Evolutionary conservation across 805 yeast species (phyloP).

Genomic region (Priceomyces haplophilus): DNA sequence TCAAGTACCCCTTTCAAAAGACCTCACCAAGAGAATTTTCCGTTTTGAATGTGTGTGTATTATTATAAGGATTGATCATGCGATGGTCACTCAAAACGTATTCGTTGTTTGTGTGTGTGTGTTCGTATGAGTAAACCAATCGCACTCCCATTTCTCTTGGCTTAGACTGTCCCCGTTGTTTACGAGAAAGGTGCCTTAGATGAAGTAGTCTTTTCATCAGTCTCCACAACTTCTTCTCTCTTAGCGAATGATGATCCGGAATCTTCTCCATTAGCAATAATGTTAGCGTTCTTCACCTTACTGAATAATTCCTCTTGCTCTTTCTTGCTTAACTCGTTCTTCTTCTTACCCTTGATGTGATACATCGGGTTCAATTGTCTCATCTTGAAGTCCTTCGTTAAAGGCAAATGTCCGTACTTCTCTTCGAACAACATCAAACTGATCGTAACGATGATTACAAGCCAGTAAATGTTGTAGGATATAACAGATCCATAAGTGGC

Average conservation of each 20-base stretch:
- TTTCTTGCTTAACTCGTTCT: slow-evolving; percentile 32
- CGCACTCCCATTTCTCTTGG: neutral
- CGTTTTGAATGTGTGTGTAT: neutral
- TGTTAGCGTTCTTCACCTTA: slow-evolving; percentile 22
- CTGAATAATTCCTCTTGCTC: slow-evolving; percentile 37
- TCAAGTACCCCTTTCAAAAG: neutral
- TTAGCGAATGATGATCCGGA: slow-evolving; percentile 2
- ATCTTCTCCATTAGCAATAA: slow-evolving; percentile 5
- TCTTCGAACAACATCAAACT: slow-evolving; percentile 76
- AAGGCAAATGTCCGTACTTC: slow-evolving; percentile 77
- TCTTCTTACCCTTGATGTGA: slow-evolving; percentile 66
- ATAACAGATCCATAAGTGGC: slow-evolving; percentile 92
- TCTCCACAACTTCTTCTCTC: slow-evolving; percentile 6
- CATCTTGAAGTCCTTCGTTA: slow-evolving; percentile 44
- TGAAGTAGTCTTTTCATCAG: slow-evolving; percentile 1
- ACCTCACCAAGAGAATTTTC: neutral
- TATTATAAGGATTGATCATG: neutral
- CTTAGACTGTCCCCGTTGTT: neutral
- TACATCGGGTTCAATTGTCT: slow-evolving; percentile 66
- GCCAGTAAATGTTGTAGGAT: slow-evolving; percentile 88
- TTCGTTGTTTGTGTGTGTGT: neutral
- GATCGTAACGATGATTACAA: slow-evolving; percentile 54
- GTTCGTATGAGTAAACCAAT: neutral
- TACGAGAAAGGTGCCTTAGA: neutral
- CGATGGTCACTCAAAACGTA: too few relatives aligned